Conservation (phyloP, 164 flowering plant species). For the Pachysandra terminalis region DNA sequence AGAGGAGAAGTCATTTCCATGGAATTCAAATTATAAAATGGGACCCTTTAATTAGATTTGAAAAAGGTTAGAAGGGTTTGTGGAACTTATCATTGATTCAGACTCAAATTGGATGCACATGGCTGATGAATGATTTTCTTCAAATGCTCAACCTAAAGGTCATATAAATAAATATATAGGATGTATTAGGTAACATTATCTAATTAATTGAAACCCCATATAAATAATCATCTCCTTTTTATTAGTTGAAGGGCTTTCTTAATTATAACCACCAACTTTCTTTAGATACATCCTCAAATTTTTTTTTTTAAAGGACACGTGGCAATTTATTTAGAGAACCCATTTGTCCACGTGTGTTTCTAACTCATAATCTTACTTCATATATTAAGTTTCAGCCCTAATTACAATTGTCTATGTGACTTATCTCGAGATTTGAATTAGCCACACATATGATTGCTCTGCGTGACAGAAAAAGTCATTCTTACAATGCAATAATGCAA, state of each 20-base stretch:
- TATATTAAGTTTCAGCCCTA: no score
- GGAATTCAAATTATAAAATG: constrained; percentile 13
- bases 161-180: constrained; percentile 8
- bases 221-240: constrained; percentile 7
- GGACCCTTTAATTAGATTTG: constrained; percentile 14
- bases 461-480: no score
- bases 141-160: not conserved
- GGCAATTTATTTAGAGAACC: no score
- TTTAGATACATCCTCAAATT: not conserved
- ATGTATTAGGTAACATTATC: constrained; percentile 21
- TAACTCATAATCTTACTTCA: no score
- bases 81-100: constrained; percentile 26
- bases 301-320: no score
- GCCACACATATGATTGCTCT: no score
- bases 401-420: no score
- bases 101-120: constrained; percentile 33
- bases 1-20: not conserved
- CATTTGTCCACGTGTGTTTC: no score
- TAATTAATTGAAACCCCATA: constrained; percentile 11
- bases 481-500: no score
- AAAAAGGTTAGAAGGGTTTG: constrained; percentile 11
- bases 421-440: no score
- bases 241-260: not conserved
- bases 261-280: not conserved
- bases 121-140: constrained; percentile 25